Evolutionary conservation across 1,139 yeast genomes (phyloP).

Genomic region (Lodderomyces metapsilosis): DNA sequence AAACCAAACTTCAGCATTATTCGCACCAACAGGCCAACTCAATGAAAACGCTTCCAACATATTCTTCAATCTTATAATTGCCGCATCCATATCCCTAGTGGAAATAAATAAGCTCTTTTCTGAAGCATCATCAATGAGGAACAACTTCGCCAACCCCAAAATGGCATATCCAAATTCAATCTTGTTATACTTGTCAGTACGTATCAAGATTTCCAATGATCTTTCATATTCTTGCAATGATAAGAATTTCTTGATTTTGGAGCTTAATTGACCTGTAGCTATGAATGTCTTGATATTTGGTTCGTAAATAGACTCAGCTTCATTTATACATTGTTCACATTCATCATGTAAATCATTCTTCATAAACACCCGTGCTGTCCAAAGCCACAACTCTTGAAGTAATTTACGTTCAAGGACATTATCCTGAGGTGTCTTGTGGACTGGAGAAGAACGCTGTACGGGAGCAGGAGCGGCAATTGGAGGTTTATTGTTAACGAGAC

Average conservation of each 20-base stretch:
- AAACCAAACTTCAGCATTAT: conserved; percentile 73
- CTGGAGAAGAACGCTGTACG: background rate
- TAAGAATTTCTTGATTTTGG: conserved; percentile 36
- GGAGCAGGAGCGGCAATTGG: conserved; percentile 7
- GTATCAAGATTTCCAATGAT: conserved; percentile 49
- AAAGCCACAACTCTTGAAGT: conserved; percentile 69
- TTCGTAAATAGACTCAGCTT: conserved; percentile 57
- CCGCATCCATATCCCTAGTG: conserved; percentile 58
- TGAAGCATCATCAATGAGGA: conserved; percentile 43
- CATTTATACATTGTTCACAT: conserved; percentile 70
- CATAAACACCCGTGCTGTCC: conserved; percentile 66
- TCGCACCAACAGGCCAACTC: conserved; percentile 54
- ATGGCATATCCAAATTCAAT: conserved; percentile 55
- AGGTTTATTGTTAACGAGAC: too few species aligned
- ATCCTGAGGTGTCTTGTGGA: conserved; percentile 3
- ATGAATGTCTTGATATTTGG: conserved; percentile 56
- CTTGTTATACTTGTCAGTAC: conserved; percentile 20
- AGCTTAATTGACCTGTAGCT: conserved; percentile 52
- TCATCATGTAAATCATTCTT: conserved; percentile 56
- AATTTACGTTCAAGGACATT: conserved; percentile 29
- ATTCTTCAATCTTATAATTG: conserved; percentile 61
- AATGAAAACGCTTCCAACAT: conserved; percentile 51
- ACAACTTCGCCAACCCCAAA: conserved; percentile 63
- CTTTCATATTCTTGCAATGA: conserved; percentile 69
- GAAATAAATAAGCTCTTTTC: conserved; percentile 40